Evolutionary conservation across 768 basidiomycete genomes (phyloP).

Genomic region (Tylopilus subfusipes): DNA sequence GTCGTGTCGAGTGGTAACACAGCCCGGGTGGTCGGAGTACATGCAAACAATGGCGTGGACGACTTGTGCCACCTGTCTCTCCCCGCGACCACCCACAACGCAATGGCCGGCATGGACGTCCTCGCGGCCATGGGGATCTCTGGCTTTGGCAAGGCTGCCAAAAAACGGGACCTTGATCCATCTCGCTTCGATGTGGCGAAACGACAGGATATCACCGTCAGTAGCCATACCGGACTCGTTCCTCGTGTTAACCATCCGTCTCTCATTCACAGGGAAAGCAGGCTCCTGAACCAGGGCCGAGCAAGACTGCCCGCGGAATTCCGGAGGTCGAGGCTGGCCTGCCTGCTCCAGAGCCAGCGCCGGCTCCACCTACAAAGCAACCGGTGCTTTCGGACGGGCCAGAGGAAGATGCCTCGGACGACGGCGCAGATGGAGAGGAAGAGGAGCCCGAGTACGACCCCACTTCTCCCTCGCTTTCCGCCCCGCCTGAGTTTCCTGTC

Average conservation of each 20-base stretch:
- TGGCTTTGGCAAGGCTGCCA: constrained; percentile 74
- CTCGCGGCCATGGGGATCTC: constrained; percentile 81
- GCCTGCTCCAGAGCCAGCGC: constrained; percentile 4
- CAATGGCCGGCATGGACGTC: constrained; percentile 63
- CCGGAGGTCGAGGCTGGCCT: constrained; percentile 22
- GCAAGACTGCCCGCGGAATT: constrained; percentile 7
- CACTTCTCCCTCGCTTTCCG: constrained; percentile 37
- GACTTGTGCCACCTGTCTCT: constrained; percentile 18
- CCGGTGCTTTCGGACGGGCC: constrained; percentile 8
- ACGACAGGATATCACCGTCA: constrained; percentile 41
- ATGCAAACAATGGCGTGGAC: constrained; percentile 6
- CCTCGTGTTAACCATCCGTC: constrained; percentile 21
- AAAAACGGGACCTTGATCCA: constrained; percentile 69
- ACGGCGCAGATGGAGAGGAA: constrained; percentile 16
- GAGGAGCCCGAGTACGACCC: constrained; percentile 54
- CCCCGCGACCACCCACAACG: constrained; percentile 6
- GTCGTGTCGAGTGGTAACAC: too few species aligned
- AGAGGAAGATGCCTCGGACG: constrained; percentile 26
- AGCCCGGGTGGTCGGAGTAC: too few species aligned
- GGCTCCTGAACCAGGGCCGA: constrained; percentile 15
- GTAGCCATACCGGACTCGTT: constrained; percentile 11
- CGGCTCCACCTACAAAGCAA: background rate
- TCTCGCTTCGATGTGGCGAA: constrained; percentile 75
- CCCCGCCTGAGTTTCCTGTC: constrained; percentile 64
- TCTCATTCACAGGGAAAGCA: constrained; percentile 14